Evolutionary conservation across 73 alveolate genomes (phyloP).

Genomic region (Breviolum minutum): DNA sequence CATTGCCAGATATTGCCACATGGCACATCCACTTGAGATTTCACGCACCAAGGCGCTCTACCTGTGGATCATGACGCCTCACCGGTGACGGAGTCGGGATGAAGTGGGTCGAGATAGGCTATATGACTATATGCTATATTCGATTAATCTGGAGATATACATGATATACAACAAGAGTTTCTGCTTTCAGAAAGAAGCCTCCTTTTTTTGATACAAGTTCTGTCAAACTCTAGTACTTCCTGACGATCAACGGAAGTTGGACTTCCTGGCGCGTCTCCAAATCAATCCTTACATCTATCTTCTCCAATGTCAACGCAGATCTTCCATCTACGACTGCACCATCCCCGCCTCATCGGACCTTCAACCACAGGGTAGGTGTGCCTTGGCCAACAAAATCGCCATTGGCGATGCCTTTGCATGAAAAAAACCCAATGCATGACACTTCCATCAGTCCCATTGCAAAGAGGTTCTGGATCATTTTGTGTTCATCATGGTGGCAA

Average conservation of each 20-base stretch:
- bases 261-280: too few relatives aligned
- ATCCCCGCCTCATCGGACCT: conserved; percentile 26
- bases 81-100: not conserved
- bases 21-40: not conserved
- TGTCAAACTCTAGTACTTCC: not conserved
- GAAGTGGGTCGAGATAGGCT: not conserved
- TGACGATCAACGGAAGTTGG: not conserved
- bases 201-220: not conserved
- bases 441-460: too few relatives aligned
- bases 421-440: not conserved
- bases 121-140: not conserved
- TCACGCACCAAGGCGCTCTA: conserved; percentile 17
- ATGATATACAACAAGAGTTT: too few relatives aligned
- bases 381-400: not conserved
- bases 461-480: too few relatives aligned
- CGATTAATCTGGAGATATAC: not conserved
- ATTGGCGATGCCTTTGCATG: too few relatives aligned
- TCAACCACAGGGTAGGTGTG: conserved; percentile 74
- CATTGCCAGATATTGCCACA: not conserved
- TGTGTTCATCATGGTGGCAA: too few relatives aligned
- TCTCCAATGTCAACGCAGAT: too few relatives aligned
- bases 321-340: not conserved
- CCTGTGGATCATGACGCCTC: conserved; percentile 73
- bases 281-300: not conserved
- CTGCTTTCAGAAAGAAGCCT: not conserved